phyloP scores from a whole-genome alignment of 2,329 filamentous ascomycete species.

The Colletotrichum theobromicola region DNA sequence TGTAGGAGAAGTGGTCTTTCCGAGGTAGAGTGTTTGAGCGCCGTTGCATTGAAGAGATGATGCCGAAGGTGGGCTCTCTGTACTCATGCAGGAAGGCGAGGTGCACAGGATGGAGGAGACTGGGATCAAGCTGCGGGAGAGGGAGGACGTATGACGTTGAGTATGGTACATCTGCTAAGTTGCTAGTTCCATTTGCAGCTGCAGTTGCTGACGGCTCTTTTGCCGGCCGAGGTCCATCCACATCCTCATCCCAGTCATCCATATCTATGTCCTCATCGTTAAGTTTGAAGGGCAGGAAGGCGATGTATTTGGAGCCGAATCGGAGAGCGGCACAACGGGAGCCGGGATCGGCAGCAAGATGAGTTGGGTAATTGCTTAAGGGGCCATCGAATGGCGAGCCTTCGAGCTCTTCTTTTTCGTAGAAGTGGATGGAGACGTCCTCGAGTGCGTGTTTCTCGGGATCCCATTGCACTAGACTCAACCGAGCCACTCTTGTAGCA shows the following conservation, averaged over 20 bases:
- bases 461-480: conserved; percentile 95
- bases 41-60: conserved; percentile 78
- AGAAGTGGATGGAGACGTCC: conserved; percentile 96
- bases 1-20: conserved; percentile 87
- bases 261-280: conserved; percentile 86
- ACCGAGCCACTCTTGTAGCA: conserved; percentile 87
- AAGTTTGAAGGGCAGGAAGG: conserved; percentile 92
- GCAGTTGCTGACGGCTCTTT: conserved; percentile 41
- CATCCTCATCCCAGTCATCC: conserved; percentile 86
- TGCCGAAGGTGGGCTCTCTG: conserved; percentile 95
- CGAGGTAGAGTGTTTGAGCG: conserved; percentile 81
- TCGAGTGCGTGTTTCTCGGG: conserved; percentile 77
- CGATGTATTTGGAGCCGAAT: conserved; percentile 87
- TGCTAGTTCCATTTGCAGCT: conserved; percentile 38
- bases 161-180: conserved; percentile 71
- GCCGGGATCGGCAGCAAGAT: conserved; percentile 85
- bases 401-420: conserved; percentile 90
- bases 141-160: conserved; percentile 91
- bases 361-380: conserved; percentile 77
- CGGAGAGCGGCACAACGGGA: conserved; percentile 94
- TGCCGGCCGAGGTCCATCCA: conserved; percentile 70
- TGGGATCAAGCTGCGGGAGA: conserved; percentile 85
- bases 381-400: conserved; percentile 82
- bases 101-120: conserved; percentile 86
- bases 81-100: conserved; percentile 96